Evolutionary conservation across 2,329 filamentous ascomycete genomes (phyloP).

Genomic region (Salinomyces thailandicus): DNA sequence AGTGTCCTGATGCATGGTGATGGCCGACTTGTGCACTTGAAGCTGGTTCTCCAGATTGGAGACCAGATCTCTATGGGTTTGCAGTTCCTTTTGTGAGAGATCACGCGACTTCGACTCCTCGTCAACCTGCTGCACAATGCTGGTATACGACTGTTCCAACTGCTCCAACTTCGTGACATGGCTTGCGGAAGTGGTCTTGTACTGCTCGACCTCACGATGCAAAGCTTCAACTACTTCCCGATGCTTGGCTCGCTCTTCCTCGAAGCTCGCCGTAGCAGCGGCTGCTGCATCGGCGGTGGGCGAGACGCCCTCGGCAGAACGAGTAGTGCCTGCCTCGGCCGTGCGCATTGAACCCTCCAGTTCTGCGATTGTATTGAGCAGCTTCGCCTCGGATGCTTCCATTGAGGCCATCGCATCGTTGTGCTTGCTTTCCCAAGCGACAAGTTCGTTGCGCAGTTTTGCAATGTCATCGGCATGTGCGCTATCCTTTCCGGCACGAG

Average conservation of each 20-base stretch:
- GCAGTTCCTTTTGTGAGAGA: conserved; percentile 41
- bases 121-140: conserved; percentile 57
- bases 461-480: conserved; percentile 44
- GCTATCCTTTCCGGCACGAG: conserved; percentile 7
- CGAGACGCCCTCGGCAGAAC: background rate
- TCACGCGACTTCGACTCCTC: conserved; percentile 53
- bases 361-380: conserved; percentile 60
- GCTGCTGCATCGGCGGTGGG: conserved; percentile 2
- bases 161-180: conserved; percentile 61
- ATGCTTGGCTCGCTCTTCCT: conserved; percentile 33
- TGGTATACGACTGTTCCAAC: conserved; percentile 61
- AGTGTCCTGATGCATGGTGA: conserved; percentile 44
- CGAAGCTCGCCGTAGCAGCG: conserved; percentile 22
- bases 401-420: conserved; percentile 58
- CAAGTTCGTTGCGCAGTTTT: conserved; percentile 60
- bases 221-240: conserved; percentile 48
- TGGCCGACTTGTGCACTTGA: conserved; percentile 44
- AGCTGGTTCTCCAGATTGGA: conserved; percentile 48
- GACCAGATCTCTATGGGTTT: conserved; percentile 42
- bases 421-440: conserved; percentile 67
- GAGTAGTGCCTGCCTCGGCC: conserved; percentile 11
- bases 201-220: conserved; percentile 67
- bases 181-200: conserved; percentile 60
- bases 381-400: conserved; percentile 59
- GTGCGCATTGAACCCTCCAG: conserved; percentile 52